These are phyloP conservation scores for Paratinospora sagittata DNA, from an alignment of 164 flowering plant genomes.

Conservation along the genomic window DNA sequence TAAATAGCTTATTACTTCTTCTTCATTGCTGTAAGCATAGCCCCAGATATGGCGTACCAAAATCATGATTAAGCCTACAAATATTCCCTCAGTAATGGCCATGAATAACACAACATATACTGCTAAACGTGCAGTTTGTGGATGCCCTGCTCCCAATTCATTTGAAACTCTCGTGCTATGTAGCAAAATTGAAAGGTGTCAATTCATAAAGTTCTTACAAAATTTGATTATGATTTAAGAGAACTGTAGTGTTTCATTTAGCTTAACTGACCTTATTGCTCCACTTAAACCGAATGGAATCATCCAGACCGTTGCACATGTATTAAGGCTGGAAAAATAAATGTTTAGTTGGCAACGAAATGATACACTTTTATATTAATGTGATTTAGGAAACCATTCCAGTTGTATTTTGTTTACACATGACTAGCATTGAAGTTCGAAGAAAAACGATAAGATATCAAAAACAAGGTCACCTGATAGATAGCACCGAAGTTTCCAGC, in stretches of 20 bases:
- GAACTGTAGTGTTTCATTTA: background rate
- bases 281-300: slow-evolving; percentile 68
- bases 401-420: background rate
- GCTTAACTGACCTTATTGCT: slow-evolving; percentile 58
- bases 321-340: slow-evolving; percentile 46
- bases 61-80: slow-evolving; percentile 41
- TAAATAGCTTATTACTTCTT: slow-evolving; percentile 49
- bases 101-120: slow-evolving; percentile 39
- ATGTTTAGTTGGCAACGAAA: background rate
- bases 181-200: background rate
- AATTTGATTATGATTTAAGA: too few species aligned
- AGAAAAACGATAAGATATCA: background rate
- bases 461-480: slow-evolving; percentile 43
- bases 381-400: background rate
- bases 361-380: background rate
- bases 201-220: background rate
- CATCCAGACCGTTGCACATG: slow-evolving; percentile 48
- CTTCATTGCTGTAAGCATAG: slow-evolving; percentile 58
- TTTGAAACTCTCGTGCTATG: slow-evolving; percentile 74
- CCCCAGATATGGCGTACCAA: slow-evolving; percentile 58
- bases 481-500: slow-evolving; percentile 69
- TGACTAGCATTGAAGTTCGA: too few species aligned
- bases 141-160: slow-evolving; percentile 72
- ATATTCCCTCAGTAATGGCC: slow-evolving; percentile 37
- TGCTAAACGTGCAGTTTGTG: slow-evolving; percentile 53